Conservation (phyloP, 352 stramenopile species). For the Aphanomyces astaci region DNA sequence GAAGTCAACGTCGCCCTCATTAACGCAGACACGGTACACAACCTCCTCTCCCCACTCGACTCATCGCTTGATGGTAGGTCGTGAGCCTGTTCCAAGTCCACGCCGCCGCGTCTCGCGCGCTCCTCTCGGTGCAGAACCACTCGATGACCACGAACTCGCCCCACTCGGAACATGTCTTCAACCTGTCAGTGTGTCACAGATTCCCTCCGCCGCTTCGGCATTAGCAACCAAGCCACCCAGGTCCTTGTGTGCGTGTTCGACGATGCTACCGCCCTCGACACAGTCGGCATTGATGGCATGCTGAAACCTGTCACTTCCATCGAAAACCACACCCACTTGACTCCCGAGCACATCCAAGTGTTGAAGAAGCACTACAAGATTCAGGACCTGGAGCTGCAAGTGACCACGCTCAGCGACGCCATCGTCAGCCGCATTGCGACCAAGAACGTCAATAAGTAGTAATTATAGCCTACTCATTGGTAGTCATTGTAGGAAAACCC, state of each 20-base stretch:
- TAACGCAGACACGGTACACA: conserved; percentile 55
- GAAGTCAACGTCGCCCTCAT: conserved; percentile 64
- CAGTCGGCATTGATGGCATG: conserved; percentile 44
- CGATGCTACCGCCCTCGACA: conserved; percentile 35
- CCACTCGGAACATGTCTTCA: conserved; percentile 79
- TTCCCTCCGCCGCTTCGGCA: conserved; percentile 71
- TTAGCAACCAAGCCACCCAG: conserved; percentile 44
- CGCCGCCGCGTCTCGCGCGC: conserved; percentile 51
- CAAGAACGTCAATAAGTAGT: conserved; percentile 80
- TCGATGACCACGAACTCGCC: conserved; percentile 64
- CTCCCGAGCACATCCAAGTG: conserved; percentile 37
- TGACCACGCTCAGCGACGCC: conserved; percentile 55
- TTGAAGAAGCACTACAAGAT: conserved; percentile 84
- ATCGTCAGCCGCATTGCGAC: conserved; percentile 78
- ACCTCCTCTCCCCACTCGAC: background rate
- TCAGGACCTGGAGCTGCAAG: conserved; percentile 58
- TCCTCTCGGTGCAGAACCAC: conserved; percentile 52
- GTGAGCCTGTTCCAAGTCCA: conserved; percentile 71
- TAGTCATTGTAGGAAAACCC: no score
- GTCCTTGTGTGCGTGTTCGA: conserved; percentile 74
- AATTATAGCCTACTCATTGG: no score
- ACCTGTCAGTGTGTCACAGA: conserved; percentile 72
- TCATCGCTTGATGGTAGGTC: conserved; percentile 32
- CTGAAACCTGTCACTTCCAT: conserved; percentile 29
- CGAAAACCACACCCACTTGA: conserved; percentile 46